A percentile compares a stretch with the other conserved stretches of the same genome.
Evolutionary conservation across 192 early-diverging fungal genomes (phyloP).

Genomic region (Backusella sp.): DNA sequence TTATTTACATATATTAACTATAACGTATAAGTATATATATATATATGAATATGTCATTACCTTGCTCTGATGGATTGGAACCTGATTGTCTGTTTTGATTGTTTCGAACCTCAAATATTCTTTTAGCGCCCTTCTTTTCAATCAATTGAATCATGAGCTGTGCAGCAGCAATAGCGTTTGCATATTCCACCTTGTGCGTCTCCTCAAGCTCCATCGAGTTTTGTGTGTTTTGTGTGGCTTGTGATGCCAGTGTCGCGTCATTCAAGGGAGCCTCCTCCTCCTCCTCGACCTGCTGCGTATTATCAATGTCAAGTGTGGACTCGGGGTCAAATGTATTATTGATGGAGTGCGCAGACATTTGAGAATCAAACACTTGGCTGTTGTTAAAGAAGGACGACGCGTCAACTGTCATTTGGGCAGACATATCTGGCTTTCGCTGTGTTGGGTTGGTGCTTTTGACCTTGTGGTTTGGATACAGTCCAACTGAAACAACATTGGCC

Average conservation of each 20-base stretch:
- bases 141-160: constrained; percentile 23
- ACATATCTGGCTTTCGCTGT: background rate
- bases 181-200: background rate
- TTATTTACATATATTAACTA: background rate
- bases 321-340: constrained; percentile 23
- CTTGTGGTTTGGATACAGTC: constrained; percentile 1
- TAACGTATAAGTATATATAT: background rate
- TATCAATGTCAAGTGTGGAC: constrained; percentile 25
- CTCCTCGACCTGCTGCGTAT: constrained; percentile 10
- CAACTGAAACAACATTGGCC: constrained; percentile 9
- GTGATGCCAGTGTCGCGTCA: background rate
- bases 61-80: background rate
- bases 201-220: background rate
- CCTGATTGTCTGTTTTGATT: constrained; percentile 11
- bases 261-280: background rate
- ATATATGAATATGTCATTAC: background rate
- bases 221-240: background rate
- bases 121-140: constrained; percentile 26
- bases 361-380: constrained; percentile 13
- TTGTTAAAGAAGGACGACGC: constrained; percentile 12
- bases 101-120: constrained; percentile 25
- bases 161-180: constrained; percentile 19
- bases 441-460: background rate
- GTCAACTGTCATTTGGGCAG: background rate
- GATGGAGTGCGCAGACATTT: constrained; percentile 12